phyloP scores from a whole-genome alignment of 2,329 filamentous ascomycete species.

The Colletotrichum plurivorum region DNA sequence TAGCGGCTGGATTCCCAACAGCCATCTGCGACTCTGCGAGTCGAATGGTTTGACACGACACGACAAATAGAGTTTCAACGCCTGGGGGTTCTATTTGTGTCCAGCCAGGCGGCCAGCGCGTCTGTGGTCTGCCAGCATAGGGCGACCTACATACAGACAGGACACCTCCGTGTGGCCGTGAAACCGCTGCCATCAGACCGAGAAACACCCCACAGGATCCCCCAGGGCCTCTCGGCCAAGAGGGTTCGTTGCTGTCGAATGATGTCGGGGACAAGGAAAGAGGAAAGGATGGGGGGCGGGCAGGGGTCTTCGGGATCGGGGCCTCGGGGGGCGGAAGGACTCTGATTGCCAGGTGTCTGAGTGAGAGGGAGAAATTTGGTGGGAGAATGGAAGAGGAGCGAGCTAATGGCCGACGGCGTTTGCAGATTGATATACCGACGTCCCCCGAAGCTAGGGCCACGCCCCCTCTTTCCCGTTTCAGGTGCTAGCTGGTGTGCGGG shows the following conservation, averaged over 20 bases:
- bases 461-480: not conserved
- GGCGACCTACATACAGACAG: not conserved
- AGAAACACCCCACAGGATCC: constrained; percentile 25
- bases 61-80: constrained; percentile 11
- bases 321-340: constrained; percentile 4
- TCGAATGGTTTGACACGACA: constrained; percentile 3
- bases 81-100: constrained; percentile 10
- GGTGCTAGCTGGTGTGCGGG: constrained; percentile 26
- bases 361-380: constrained; percentile 4
- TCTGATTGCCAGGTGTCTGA: too few relatives aligned
- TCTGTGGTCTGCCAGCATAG: too few relatives aligned
- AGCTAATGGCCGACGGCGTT: constrained; percentile 17
- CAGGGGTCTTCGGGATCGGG: constrained; percentile 24
- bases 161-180: constrained; percentile 39
- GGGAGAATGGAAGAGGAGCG: not conserved
- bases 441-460: constrained; percentile 29
- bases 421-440: constrained; percentile 31
- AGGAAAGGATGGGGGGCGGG: not conserved
- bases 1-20: not conserved
- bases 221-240: constrained; percentile 37
- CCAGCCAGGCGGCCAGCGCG: too few relatives aligned
- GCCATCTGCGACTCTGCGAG: not conserved
- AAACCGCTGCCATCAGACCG: constrained; percentile 41
- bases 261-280: constrained; percentile 39
- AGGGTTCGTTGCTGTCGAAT: constrained; percentile 39